Percentiles rank a stretch among this genome's conserved stretches.
Evolutionary conservation across 108 stramenopile genomes (phyloP).

Genomic region (Skeletonema marinoi): DNA sequence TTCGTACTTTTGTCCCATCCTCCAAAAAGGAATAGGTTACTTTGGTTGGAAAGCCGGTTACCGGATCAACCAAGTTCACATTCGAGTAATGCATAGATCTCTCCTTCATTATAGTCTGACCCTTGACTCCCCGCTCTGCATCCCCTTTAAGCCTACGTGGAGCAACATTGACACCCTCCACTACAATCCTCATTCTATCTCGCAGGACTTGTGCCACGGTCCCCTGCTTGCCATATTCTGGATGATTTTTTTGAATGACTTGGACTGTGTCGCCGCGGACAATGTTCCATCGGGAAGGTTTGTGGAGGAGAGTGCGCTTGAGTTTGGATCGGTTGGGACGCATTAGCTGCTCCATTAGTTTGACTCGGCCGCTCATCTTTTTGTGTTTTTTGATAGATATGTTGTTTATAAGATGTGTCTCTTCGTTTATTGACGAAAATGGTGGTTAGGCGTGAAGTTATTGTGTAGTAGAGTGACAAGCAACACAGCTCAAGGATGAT

Average conservation of each 20-base stretch:
- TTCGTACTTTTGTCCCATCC: constrained; percentile 95
- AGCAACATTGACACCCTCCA: constrained; percentile 92
- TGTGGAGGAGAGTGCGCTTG: constrained; percentile 29
- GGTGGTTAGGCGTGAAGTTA: not conserved
- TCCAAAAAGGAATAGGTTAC: constrained; percentile 76
- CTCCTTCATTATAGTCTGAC: constrained; percentile 54
- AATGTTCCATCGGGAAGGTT: constrained; percentile 77
- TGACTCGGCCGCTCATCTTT: constrained; percentile 43
- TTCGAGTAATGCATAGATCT: constrained; percentile 89
- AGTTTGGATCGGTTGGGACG: constrained; percentile 39
- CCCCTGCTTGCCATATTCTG: constrained; percentile 90
- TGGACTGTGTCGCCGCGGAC: constrained; percentile 93
- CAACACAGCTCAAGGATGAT: no score
- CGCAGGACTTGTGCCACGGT: constrained; percentile 77
- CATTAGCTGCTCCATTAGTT: constrained; percentile 50
- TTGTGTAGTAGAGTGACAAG: not conserved
- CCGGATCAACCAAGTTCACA: constrained; percentile 87
- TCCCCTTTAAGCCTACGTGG: constrained; percentile 71
- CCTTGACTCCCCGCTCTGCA: constrained; percentile 67
- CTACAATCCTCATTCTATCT: constrained; percentile 85
- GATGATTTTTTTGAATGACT: constrained; percentile 85
- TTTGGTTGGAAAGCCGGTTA: constrained; percentile 83
- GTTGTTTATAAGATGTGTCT: not conserved
- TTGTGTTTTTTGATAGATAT: not conserved
- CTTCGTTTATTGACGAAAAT: not conserved